Base-by-base conservation (phyloP, 2,329 filamentous ascomycete genomes). In the Sporothrix phasma region DNA sequence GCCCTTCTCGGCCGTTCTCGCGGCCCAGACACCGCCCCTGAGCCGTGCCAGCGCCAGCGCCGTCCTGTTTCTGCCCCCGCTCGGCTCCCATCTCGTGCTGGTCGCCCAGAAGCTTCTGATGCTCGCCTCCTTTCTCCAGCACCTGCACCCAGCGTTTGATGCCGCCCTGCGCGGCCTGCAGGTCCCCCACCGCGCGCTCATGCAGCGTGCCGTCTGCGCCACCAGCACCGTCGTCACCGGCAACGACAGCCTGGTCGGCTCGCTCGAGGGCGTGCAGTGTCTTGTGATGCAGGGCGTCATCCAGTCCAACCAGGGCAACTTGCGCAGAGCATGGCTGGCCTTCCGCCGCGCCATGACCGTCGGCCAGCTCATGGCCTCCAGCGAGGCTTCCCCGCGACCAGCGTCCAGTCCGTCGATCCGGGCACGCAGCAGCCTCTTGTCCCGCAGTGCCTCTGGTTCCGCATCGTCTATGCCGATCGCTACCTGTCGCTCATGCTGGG, bases 401-500 rank as follows among this genome's bases (percentile, higher is more conserved):
- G 68, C 11, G 29, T 70, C 34, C 71, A 70, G 39, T 19, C 72
- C 5, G 65, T 75, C 29, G 70, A 73, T 1, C 49, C 69, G 7
- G 62, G 69, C 5, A 74, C 71, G 0, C 68, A 67, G 19, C 56
- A 53, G 2, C 65, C 69, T 11, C 69, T 76, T 3, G 67, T 74
- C n/a, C 72, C 74, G 0, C 71, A 73, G 39, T 71, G 73, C 51
- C 70, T 81, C 65, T 83, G 80, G 80, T 78, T 76, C 60, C 77
- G 77, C 8, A 72, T 83, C 0, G 69, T 81, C 0, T 71, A 72
- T 22, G 71, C 74, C 1, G 80, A 83, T 63, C 76, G 80, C 2
- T 78, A 79, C 54, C 72, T 83, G 2, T 80, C 74, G 3, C 68
- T 82, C n/a, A 75, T 81, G 70, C 70, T 82, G 0, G 79, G 79